phyloP scores from a whole-genome alignment of 164 flowering plant genomes.

The Vitis labrusca region DNA sequence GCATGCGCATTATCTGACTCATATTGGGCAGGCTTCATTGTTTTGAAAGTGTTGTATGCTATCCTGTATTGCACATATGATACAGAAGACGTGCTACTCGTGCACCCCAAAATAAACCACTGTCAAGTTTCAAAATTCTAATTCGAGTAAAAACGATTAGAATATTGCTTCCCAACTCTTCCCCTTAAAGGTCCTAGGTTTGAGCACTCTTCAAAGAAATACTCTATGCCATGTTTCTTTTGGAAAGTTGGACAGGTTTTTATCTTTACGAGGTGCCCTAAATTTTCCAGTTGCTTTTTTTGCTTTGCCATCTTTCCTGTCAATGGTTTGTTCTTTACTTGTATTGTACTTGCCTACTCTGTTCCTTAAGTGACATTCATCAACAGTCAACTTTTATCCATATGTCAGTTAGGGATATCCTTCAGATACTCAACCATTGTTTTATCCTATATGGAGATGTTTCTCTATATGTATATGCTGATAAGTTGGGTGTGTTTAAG shows the following conservation, averaged over 20 bases:
- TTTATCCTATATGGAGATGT: too few relatives aligned
- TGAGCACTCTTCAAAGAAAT: background rate
- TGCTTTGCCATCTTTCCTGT: background rate
- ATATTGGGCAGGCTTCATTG: too few relatives aligned
- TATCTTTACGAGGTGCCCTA: background rate
- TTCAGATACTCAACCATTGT: too few relatives aligned
- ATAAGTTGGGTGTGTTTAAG: too few relatives aligned
- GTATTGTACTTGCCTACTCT: background rate
- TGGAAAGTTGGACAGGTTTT: background rate
- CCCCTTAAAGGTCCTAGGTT: background rate
- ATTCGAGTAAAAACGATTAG: too few relatives aligned
- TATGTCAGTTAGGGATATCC: background rate
- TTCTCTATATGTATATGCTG: too few relatives aligned
- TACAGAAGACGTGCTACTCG: too few relatives aligned
- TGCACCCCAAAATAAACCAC: background rate
- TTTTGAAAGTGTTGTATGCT: too few relatives aligned
- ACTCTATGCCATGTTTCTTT: background rate
- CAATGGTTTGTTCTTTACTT: background rate
- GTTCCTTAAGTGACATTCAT: background rate
- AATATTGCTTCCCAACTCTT: background rate
- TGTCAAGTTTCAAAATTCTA: background rate
- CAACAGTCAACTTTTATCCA: background rate
- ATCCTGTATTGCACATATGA: too few relatives aligned
- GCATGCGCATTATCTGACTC: too few relatives aligned
- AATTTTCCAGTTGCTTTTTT: background rate